Percentiles rank a stretch among this genome's conserved stretches.
phyloP scores from a whole-genome alignment of 768 basidiomycete species.

The Rhodotorula graminis region DNA sequence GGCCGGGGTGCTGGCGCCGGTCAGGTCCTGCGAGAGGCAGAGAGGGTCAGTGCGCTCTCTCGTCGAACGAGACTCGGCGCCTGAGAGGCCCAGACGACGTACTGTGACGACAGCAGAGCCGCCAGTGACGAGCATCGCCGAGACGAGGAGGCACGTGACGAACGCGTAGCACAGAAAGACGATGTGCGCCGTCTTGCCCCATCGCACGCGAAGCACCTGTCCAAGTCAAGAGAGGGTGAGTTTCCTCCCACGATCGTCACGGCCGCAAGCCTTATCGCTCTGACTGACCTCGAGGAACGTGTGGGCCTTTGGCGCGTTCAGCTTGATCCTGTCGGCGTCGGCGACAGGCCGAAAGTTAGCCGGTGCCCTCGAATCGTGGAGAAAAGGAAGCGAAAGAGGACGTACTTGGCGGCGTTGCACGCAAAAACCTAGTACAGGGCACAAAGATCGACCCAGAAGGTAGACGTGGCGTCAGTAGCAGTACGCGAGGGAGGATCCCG shows the following conservation, averaged over 20 bases:
- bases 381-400: too few species aligned
- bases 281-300: slow-evolving; percentile 19
- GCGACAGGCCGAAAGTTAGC: slow-evolving; percentile 70
- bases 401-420: too few species aligned
- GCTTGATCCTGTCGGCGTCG: slow-evolving; percentile 73
- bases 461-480: too few species aligned
- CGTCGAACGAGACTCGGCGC: too few species aligned
- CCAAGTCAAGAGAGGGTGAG: slow-evolving; percentile 63
- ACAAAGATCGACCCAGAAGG: too few species aligned
- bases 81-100: neutral
- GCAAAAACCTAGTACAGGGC: too few species aligned
- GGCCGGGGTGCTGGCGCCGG: slow-evolving; percentile 66
- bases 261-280: too few species aligned
- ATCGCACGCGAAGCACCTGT: slow-evolving; percentile 62
- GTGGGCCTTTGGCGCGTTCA: slow-evolving; percentile 63
- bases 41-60: neutral
- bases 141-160: slow-evolving; percentile 64
- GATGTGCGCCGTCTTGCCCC: slow-evolving; percentile 74
- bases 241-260: too few species aligned
- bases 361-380: too few species aligned
- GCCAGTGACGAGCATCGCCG: slow-evolving; percentile 46
- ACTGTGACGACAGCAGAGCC: neutral
- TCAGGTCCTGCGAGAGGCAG: neutral
- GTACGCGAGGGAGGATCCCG: too few species aligned
- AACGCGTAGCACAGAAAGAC: slow-evolving; percentile 80